Evolutionary conservation across 75 land plant species (phyloP), one percentile per base, ranked within the genome.

Genomic region (Cryptomeria japonica): DNA sequence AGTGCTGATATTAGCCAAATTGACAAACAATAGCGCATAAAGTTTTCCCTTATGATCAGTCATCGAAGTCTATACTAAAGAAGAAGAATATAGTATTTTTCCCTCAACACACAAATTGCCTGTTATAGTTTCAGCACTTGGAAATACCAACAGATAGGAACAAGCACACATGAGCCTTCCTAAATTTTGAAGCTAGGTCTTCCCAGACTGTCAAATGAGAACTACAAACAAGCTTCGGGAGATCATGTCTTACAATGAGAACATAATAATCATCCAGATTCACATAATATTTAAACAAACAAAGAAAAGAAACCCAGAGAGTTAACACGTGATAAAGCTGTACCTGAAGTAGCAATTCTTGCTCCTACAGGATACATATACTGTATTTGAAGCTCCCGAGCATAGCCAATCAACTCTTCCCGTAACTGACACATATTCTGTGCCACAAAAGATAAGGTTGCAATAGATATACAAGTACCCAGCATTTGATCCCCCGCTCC

Each of bases 281-380:
- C 28, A 64, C n/a, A 64, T 64, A 25, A 64, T 64, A 25, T 22
- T 56, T 7, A 64, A 28, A 64, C 70, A 64, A 64, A 25, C 70
- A 64, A 25, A 64, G 70, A 51, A 51, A 51, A 51, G 55, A 51
- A 51, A 51, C 55, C 55, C 16, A 14, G 16, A 64, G 70, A 64
- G 70, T 28, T 25, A 64, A 25, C 2, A 64, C 28, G 31, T 64
- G 28, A 64, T 6, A 64, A 64, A 64, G 9, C n/a, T 18, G 10
- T 89, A 98, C 99, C 99, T n/a, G 99, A 98, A 79, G 91, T 95
- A 44, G 99, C 99, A 55, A 95, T 95, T 6, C 99, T 97, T 51
- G 97, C 96, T n/a, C 92, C 89, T 44, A 92, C 78, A 46, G 97
- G 99, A 86, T 95, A 99, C 99, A 97, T 98, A 86, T 96, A 98